Conservation (phyloP, 2,329 filamentous ascomycete genomes). For the Penicillium sp. region DNA sequence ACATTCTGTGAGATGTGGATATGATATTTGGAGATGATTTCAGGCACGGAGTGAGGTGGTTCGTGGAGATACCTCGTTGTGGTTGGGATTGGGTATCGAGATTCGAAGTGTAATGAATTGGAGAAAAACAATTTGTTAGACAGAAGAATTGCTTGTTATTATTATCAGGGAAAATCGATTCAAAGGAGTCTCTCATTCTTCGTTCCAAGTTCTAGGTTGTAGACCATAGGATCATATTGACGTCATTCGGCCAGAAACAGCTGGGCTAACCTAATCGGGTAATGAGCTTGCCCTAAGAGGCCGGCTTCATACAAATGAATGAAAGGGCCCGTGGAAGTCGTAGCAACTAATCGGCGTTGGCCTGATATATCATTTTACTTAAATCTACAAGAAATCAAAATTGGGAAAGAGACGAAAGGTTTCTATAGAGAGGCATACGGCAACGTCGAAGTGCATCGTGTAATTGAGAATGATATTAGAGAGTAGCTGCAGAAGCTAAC, state of each 20-base stretch:
- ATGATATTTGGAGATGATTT: background rate
- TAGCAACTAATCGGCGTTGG: background rate
- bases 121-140: background rate
- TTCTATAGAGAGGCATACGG: too few relatives aligned
- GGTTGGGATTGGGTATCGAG: background rate
- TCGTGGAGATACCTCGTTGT: background rate
- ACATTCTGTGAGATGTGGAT: conserved; percentile 12
- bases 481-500: too few relatives aligned
- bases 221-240: conserved; percentile 24
- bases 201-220: conserved; percentile 11
- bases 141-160: background rate
- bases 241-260: conserved; percentile 17
- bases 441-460: too few relatives aligned
- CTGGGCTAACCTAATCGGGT: conserved; percentile 14
- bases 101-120: background rate
- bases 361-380: background rate
- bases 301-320: background rate
- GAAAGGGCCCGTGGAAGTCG: background rate
- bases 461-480: too few relatives aligned
- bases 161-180: background rate
- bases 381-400: too few relatives aligned
- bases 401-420: background rate
- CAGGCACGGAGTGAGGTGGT: background rate
- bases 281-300: conserved; percentile 15
- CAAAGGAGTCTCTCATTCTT: background rate